Base-by-base conservation (phyloP, 371 early-diverging fungal species). In the Batkoa obscura region DNA sequence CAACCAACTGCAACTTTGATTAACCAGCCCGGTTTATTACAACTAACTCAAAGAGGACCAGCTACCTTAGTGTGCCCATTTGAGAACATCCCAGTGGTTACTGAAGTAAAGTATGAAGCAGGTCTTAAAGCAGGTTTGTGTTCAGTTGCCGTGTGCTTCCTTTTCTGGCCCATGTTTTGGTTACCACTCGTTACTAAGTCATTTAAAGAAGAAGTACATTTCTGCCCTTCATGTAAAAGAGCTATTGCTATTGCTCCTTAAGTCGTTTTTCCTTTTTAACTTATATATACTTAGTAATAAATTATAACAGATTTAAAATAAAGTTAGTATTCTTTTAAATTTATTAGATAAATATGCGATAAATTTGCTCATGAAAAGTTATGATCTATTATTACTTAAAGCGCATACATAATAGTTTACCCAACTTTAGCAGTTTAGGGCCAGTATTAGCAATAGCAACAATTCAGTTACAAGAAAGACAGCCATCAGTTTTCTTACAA, bases 111-210 rank as follows among this genome's bases (percentile, higher is more conserved):
- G 4, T 12, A 36, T 12, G 32, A 15, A 53, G 42, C 53, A 53
- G 53, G 53, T 5, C 6, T 53, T 9, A 53, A 34, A 41, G 53
- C 53, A 31, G 53, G 53, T 39, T n/a, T 53, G 12, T 55, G n/a
- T 3, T 55, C 56, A 6, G 45, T 32, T 1, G 32, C 38, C 6
- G 12, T 55, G n/a, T 55, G 56, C 36, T 55, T 55, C 30, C 10
- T 55, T 8, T 23, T 13, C 12, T 55, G 56, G 43, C 56, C 56
- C 3, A n/a, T 43, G 4, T 55, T 55, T 36, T 55, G 56, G 56
- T 10, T 55, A n/a, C 56, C 56, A 3, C 33, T 55, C 31, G 56
- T 46, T 12, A 41, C 46, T 9, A 2, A 34, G 1, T 33, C 46
- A 2, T 55, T 43, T 46, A 17, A 17, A 8, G 56, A 55, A 8